Evolutionary conservation across 495 filamentous ascomycete genomes (phyloP).

Genomic region (Neurospora sp.): DNA sequence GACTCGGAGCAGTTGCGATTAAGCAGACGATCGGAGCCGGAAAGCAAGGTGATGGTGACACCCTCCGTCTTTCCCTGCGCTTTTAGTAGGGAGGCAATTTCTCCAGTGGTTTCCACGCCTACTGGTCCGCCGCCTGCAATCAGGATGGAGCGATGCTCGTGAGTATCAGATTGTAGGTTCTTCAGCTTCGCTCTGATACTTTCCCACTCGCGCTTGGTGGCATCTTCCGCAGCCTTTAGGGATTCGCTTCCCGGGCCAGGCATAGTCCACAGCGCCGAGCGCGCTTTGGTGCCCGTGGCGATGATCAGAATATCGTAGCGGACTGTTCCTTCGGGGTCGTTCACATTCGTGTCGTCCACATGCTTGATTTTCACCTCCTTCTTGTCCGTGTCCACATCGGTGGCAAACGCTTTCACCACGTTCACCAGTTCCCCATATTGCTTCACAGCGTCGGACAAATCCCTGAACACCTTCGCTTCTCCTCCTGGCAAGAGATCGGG

Average conservation of each 20-base stretch:
- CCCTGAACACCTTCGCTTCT: conserved; percentile 17
- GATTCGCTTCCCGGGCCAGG: background rate
- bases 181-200: background rate
- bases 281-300: conserved; percentile 1
- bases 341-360: background rate
- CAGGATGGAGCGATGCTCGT: background rate
- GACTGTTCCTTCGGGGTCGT: background rate
- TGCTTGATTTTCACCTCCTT: background rate
- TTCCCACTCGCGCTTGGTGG: background rate
- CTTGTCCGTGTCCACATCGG: background rate
- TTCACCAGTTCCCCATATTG: background rate
- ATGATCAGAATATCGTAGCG: background rate
- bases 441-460: background rate
- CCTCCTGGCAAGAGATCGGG: conserved; percentile 22
- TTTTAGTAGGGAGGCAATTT: background rate
- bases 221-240: background rate
- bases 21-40: background rate
- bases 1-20: background rate
- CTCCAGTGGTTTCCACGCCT: conserved; percentile 1
- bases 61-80: background rate
- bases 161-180: background rate
- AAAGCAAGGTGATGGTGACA: background rate
- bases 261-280: background rate
- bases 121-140: conserved; percentile 4
- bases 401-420: background rate